A percentile compares a stretch with the other conserved stretches of the same genome.
phyloP scores from a whole-genome alignment of 495 filamentous ascomycete genomes.

The Talaromyces thailandensis region DNA sequence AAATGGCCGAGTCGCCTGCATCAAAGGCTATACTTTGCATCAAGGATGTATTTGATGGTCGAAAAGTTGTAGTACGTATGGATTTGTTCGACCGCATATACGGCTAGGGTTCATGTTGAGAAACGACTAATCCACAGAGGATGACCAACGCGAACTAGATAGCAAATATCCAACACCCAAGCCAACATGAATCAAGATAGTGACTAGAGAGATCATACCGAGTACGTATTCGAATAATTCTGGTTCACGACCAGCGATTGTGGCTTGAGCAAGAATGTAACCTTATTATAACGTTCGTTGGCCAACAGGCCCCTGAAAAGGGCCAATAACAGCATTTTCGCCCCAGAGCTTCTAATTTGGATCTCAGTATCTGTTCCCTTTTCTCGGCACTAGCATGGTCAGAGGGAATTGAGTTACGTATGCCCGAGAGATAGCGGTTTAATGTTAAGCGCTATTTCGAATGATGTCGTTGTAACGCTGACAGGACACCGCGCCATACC shows the following conservation, averaged over 20 bases:
- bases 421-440: background rate
- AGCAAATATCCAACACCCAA: background rate
- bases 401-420: background rate
- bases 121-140: background rate
- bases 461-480: constrained; percentile 3
- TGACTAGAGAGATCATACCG: background rate
- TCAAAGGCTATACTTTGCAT: background rate
- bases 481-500: background rate
- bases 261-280: background rate
- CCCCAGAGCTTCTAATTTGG: background rate
- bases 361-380: background rate
- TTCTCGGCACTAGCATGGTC: background rate
- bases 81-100: background rate
- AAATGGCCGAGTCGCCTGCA: background rate
- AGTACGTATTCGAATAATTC: background rate
- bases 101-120: background rate
- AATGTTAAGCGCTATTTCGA: background rate
- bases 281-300: background rate
- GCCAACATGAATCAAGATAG: background rate
- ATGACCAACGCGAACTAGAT: background rate
- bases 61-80: background rate
- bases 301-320: background rate
- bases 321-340: background rate
- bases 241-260: background rate
- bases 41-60: too few relatives aligned